Conservation (phyloP, 106 monocot genomes). For the Vanilla planifolia region DNA sequence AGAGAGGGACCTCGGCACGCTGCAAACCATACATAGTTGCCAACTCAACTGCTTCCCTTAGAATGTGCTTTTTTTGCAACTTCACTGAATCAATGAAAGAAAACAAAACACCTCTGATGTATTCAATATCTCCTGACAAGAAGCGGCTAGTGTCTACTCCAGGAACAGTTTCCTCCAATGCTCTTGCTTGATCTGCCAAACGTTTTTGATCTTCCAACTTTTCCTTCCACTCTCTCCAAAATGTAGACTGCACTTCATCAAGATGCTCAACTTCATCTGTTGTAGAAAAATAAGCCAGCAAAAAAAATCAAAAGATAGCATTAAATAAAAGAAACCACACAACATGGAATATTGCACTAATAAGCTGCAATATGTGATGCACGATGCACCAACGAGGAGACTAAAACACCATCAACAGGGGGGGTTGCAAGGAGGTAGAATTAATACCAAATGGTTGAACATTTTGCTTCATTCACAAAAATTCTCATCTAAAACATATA, state of each 20-base stretch:
- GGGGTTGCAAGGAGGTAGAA: no score
- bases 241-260: slow-evolving; percentile 52
- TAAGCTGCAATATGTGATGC: slow-evolving; percentile 59
- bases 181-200: slow-evolving; percentile 54
- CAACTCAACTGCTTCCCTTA: slow-evolving; percentile 64
- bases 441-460: no score
- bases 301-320: no score
- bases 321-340: no score
- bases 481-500: no score
- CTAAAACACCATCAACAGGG: no score
- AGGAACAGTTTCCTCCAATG: slow-evolving; percentile 63
- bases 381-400: slow-evolving; percentile 46
- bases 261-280: slow-evolving; percentile 54
- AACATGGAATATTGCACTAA: no score
- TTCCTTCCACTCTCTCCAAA: slow-evolving; percentile 85
- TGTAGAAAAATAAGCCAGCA: not conserved
- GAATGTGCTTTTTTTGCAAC: slow-evolving; percentile 66
- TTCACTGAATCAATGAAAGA: slow-evolving; percentile 77
- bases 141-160: slow-evolving; percentile 65
- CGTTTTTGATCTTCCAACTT: slow-evolving; percentile 84
- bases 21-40: slow-evolving; percentile 72
- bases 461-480: no score
- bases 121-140: slow-evolving; percentile 67
- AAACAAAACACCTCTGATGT: slow-evolving; percentile 52
- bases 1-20: slow-evolving; percentile 61